Conservation (phyloP, 345 rosid species). For the Erysimum cheiranthoides region DNA sequence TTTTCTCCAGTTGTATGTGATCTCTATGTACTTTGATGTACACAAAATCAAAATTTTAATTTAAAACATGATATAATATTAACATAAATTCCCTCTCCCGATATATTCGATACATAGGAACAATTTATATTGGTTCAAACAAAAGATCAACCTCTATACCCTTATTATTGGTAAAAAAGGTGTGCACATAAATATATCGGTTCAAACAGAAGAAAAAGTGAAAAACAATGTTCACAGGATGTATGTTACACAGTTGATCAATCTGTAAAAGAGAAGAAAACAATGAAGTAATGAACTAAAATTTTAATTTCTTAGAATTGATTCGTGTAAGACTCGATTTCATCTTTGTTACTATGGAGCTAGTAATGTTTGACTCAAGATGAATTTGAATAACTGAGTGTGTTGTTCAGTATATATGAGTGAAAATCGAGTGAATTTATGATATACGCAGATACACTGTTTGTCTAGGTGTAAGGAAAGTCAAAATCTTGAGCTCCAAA, state of each 20-base stretch:
- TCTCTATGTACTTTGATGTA: conserved; percentile 43
- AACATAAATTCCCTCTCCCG: conserved; percentile 22
- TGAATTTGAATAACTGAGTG: not conserved
- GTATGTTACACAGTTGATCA: too few relatives aligned
- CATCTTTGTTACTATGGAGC: too few relatives aligned
- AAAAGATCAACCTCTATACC: not conserved
- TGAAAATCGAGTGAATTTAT: not conserved
- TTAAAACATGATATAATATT: conserved; percentile 16
- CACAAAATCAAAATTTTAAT: conserved; percentile 21
- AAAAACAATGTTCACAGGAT: not conserved
- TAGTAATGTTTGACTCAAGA: not conserved
- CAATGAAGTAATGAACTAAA: too few relatives aligned
- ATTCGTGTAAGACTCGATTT: too few relatives aligned
- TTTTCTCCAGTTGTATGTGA: conserved; percentile 25
- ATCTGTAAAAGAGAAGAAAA: too few relatives aligned
- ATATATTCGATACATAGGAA: conserved; percentile 9
- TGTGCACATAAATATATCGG: not conserved
- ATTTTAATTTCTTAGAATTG: too few relatives aligned
- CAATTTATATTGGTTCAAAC: too few relatives aligned
- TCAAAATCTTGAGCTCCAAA: conserved; percentile 47
- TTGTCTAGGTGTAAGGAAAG: conserved; percentile 14
- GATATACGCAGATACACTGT: not conserved
- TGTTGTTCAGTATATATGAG: not conserved
- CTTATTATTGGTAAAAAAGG: not conserved
- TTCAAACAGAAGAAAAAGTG: conserved; percentile 6